Percentiles rank a stretch among this genome's conserved stretches.
phyloP scores from a whole-genome alignment of 257 asterid genomes.

The Lantana camara region DNA sequence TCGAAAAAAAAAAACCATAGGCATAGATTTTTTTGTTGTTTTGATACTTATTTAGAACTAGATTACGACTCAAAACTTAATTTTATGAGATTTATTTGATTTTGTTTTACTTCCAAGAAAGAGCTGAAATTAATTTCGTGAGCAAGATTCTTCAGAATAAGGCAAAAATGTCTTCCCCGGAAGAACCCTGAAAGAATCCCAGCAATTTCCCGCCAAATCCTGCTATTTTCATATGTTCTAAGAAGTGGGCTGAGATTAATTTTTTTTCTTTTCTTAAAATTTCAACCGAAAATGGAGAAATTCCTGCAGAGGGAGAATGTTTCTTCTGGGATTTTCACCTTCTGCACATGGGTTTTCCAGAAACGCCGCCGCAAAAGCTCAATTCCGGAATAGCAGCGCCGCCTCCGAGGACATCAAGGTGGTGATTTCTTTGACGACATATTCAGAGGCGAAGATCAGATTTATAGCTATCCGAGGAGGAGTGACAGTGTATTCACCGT shows the following conservation, averaged over 20 bases:
- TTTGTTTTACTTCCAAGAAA: not conserved
- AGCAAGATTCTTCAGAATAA: not conserved
- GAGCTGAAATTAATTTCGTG: not conserved
- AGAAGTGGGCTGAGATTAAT: too few relatives aligned
- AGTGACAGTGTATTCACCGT: slow-evolving; percentile 32
- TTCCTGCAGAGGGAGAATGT: slow-evolving; percentile 44
- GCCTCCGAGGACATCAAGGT: slow-evolving; percentile 40
- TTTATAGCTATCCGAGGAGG: slow-evolving; percentile 71
- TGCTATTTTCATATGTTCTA: slow-evolving; percentile 2
- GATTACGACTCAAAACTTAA: too few relatives aligned
- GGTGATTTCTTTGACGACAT: slow-evolving; percentile 87
- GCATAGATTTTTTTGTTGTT: too few relatives aligned
- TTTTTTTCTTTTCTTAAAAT: too few relatives aligned
- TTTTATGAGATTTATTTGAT: not conserved
- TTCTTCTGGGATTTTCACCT: slow-evolving; percentile 30
- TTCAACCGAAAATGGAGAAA: slow-evolving; percentile 49
- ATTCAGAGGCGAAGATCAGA: slow-evolving; percentile 89
- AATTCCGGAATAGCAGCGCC: not conserved
- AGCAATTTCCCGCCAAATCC: slow-evolving; percentile 49
- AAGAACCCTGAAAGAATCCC: not conserved
- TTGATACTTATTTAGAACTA: too few relatives aligned
- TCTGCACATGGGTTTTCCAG: slow-evolving; percentile 23
- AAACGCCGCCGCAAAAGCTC: slow-evolving; percentile 25
- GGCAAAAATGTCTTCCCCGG: not conserved
- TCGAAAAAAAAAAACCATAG: too few relatives aligned